A percentile compares a stretch with the other conserved stretches of the same genome.
Conservation (phyloP, 2,329 filamentous ascomycete genomes). For the Colletotrichum plurivorum region DNA sequence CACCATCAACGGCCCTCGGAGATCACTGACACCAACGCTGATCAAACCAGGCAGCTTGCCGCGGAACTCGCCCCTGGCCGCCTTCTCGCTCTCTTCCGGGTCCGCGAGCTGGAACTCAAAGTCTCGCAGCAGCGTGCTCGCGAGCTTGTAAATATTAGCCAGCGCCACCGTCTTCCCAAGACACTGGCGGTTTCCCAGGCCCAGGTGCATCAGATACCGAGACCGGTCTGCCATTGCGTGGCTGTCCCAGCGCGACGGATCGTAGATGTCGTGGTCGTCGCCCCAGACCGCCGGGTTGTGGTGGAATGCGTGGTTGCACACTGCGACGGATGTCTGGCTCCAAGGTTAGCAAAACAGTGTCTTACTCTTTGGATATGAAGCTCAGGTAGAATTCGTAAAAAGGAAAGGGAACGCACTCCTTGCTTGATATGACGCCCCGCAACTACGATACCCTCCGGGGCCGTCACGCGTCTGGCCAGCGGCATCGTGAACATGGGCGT, state of each 20-base stretch:
- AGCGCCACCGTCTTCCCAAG: slow-evolving; percentile 28
- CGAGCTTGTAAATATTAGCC: slow-evolving; percentile 30
- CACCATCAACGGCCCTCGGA: slow-evolving; percentile 12
- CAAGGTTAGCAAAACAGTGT: too few species aligned
- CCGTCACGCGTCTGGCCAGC: slow-evolving; percentile 21
- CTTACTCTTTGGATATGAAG: too few species aligned
- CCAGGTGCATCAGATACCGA: slow-evolving; percentile 30
- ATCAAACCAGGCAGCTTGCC: slow-evolving; percentile 7
- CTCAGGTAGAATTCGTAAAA: too few species aligned
- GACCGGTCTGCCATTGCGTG: slow-evolving; percentile 13
- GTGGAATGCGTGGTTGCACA: slow-evolving; percentile 28
- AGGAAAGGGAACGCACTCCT: not conserved
- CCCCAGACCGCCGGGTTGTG: slow-evolving; percentile 27
- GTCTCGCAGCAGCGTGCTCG: slow-evolving; percentile 13
- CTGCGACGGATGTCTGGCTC: slow-evolving; percentile 29
- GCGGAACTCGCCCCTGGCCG: not conserved
- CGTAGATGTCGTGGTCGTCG: slow-evolving; percentile 8
- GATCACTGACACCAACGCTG: slow-evolving; percentile 27
- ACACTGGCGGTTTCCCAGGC: slow-evolving; percentile 29
- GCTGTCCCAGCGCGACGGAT: slow-evolving; percentile 15
- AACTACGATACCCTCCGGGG: slow-evolving; percentile 17
- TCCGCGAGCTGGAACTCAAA: slow-evolving; percentile 26
- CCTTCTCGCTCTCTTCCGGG: not conserved
- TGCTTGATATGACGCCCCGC: slow-evolving; percentile 22
- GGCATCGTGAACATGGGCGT: slow-evolving; percentile 31